A percentile compares a stretch with the other conserved stretches of the same genome.
Evolutionary conservation across 2,329 filamentous ascomycete genomes (phyloP).

Genomic region (Colletotrichum falcatum): DNA sequence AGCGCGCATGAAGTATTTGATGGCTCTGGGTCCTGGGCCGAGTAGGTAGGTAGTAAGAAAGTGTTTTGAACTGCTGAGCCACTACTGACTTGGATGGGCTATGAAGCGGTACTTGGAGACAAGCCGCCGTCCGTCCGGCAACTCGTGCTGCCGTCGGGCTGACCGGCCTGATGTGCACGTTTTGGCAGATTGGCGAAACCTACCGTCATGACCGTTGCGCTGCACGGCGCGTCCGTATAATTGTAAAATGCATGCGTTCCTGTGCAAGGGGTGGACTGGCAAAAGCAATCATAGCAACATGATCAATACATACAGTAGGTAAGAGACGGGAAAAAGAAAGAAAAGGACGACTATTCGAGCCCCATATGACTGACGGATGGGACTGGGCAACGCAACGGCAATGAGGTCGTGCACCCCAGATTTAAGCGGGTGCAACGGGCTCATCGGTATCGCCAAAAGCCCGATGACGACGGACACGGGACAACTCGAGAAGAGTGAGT

Average conservation of each 20-base stretch:
- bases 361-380: neutral
- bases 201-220: neutral
- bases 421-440: neutral
- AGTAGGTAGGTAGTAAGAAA: neutral
- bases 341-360: neutral
- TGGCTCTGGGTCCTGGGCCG: neutral
- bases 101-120: neutral
- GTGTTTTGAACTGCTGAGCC: neutral
- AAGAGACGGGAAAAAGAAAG: neutral
- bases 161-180: neutral
- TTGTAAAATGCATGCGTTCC: neutral
- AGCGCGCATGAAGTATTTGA: slow-evolving; percentile 6
- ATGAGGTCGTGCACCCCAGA: neutral
- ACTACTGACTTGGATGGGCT: neutral
- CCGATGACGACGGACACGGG: neutral
- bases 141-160: neutral
- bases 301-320: neutral
- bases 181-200: neutral
- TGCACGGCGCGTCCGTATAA: neutral
- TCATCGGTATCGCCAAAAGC: slow-evolving; percentile 1
- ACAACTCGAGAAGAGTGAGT: neutral
- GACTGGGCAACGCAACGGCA: neutral
- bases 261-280: neutral
- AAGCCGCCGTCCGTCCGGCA: neutral
- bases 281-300: neutral